Base-by-base conservation (phyloP, 2,329 filamentous ascomycete genomes). In the Ophiocordyceps robertsii region DNA sequence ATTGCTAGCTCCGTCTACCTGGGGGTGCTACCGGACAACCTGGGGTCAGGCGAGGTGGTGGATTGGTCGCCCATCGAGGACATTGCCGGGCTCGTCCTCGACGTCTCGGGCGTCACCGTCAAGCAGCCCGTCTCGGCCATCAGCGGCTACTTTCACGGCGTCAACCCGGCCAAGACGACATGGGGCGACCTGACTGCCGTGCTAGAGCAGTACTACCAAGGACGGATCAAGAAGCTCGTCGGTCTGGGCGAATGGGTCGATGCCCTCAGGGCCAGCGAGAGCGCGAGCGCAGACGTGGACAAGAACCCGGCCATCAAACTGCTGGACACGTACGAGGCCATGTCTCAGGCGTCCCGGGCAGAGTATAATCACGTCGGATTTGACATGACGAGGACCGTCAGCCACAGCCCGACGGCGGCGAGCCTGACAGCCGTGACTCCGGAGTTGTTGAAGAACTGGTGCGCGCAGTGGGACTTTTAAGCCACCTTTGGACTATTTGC, bases 1-100 rank as follows among this genome's bases (percentile, higher is more conserved):
- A 54, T 70, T 13, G 61, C 64, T 1, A 73, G 69, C 38, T 76
- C 70, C 0, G 54, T 69, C 12, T 56, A 67, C 39, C 55, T 79
- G 1, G 64, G 67, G 0, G 54, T 63, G 6, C 51, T 78, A 2
- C 75, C 75, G 0, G 43, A 46, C 0, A 53, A 58, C 1, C 57
- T 77, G 0, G 74, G 71, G 0, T 44, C 50, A 2, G 56, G 65
- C 52, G 53, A 65, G 3, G 52, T 53, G 1, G 60, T 77, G 2
- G 72, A 77, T 51, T 79, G 75, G 75, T 61, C 70, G 2, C 72
- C 75, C 0, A 61, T 72, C 9, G 73, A 72, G 44, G 51, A 58
- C 21, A 65, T 73, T 17, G 66, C 70, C 1, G 53, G 56, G 0
- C 55, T 70, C 3, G 55, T 76, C 39, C 58, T 69, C 17, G 72